Evolutionary conservation across 2,329 filamentous ascomycete genomes (phyloP).

Genomic region (Cryphonectria japonica): DNA sequence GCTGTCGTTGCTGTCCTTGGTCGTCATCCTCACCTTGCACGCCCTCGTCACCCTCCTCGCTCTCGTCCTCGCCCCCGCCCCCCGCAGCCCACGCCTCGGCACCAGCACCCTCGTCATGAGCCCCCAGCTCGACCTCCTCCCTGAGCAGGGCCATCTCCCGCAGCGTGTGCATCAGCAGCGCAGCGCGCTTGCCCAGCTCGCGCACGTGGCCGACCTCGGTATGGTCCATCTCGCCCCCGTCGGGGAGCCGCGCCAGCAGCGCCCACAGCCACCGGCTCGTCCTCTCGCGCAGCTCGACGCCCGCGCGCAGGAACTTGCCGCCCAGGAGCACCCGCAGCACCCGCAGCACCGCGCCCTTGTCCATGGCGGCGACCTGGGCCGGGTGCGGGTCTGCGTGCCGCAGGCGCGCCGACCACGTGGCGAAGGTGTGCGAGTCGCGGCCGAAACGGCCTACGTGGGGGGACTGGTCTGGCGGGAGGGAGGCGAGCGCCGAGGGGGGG

Average conservation of each 20-base stretch:
- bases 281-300: slow-evolving; percentile 62
- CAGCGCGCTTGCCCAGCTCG: slow-evolving; percentile 78
- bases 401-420: slow-evolving; percentile 57
- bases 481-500: slow-evolving; percentile 54
- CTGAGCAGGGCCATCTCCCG: slow-evolving; percentile 55
- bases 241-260: slow-evolving; percentile 74
- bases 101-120: slow-evolving; percentile 44
- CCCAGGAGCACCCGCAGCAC: slow-evolving; percentile 69
- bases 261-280: slow-evolving; percentile 87
- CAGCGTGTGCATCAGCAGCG: slow-evolving; percentile 59
- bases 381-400: slow-evolving; percentile 60
- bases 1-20: slow-evolving; percentile 30
- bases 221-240: slow-evolving; percentile 74
- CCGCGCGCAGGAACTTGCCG: slow-evolving; percentile 64
- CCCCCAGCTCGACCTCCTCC: slow-evolving; percentile 46
- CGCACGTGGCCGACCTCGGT: slow-evolving; percentile 76
- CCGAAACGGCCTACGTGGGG: slow-evolving; percentile 57
- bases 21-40: slow-evolving; percentile 36
- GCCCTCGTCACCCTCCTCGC: slow-evolving; percentile 25
- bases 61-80: slow-evolving; percentile 42
- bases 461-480: slow-evolving; percentile 43
- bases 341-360: slow-evolving; percentile 67
- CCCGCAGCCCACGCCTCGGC: slow-evolving; percentile 45
- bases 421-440: slow-evolving; percentile 52
- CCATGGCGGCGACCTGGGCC: slow-evolving; percentile 65